Evolutionary conservation across 108 stramenopile genomes (phyloP).

Genomic region (Nannochloropsis salina): DNA sequence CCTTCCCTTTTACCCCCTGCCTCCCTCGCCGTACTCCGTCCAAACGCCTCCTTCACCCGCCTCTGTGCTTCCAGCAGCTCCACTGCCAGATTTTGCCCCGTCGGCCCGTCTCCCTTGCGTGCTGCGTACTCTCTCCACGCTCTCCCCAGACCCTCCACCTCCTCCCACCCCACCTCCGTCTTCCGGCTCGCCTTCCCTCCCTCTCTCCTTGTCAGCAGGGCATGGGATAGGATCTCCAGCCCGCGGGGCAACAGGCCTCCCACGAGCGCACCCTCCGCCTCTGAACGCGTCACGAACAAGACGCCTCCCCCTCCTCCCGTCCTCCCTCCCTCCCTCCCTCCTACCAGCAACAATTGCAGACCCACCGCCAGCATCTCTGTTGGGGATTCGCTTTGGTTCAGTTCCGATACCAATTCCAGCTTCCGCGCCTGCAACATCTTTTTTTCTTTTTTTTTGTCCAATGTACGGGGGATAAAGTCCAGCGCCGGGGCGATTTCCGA

Average conservation of each 20-base stretch:
- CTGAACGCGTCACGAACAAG: not conserved
- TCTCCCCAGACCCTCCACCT: not conserved
- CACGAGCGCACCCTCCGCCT: not conserved
- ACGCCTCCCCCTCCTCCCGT: not conserved
- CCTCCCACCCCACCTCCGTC: not conserved
- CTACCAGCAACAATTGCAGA: not conserved
- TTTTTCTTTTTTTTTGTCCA: not conserved
- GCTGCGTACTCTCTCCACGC: not conserved
- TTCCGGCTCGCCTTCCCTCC: not conserved
- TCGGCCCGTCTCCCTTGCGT: not conserved
- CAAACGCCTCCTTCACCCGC: not conserved
- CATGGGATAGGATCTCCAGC: not conserved
- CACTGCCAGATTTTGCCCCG: not conserved
- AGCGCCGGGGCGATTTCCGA: not conserved
- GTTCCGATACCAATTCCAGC: not conserved
- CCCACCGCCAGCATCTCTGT: not conserved
- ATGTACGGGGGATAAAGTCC: not conserved
- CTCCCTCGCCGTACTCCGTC: not conserved
- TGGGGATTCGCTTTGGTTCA: not conserved
- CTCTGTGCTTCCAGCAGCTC: slow-evolving; percentile 3
- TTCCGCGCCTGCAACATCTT: not conserved
- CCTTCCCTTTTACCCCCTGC: not conserved
- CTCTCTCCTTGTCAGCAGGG: not conserved
- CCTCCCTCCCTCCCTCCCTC: not conserved
- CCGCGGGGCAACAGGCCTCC: not conserved